Conservation (phyloP, 495 filamentous ascomycete genomes). For the Xylaria scruposa region DNA sequence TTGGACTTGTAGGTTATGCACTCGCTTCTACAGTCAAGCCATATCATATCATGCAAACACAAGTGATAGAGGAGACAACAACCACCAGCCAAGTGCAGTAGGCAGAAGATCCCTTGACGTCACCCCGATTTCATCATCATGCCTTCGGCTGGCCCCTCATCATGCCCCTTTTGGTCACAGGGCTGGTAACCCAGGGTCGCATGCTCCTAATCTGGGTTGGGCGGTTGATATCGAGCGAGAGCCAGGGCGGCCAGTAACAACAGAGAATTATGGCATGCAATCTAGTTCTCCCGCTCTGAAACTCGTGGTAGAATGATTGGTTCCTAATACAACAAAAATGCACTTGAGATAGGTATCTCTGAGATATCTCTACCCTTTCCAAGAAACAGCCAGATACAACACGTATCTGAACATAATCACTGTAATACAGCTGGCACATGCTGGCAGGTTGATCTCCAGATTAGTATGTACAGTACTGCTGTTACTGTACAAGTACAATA, state of each 20-base stretch:
- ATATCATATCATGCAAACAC: no score
- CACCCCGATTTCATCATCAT: constrained; percentile 14
- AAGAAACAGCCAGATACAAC: not conserved
- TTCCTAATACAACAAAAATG: constrained; percentile 1
- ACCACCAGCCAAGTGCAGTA: not conserved
- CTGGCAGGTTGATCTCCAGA: not conserved
- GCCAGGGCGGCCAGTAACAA: constrained; percentile 19
- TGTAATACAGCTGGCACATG: not conserved
- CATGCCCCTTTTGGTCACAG: constrained; percentile 12
- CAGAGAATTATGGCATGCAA: constrained; percentile 8
- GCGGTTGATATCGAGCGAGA: not conserved
- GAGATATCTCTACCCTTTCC: not conserved
- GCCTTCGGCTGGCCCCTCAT: constrained; percentile 10
- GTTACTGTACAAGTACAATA: no score
- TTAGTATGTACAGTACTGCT: not conserved
- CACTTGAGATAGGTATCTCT: not conserved
- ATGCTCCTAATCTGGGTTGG: not conserved
- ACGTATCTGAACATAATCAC: not conserved
- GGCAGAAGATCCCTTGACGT: constrained; percentile 20
- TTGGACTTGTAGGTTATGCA: not conserved
- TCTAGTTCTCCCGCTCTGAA: not conserved
- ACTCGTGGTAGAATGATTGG: constrained; percentile 27
- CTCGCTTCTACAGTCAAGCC: not conserved
- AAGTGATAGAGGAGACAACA: not conserved
- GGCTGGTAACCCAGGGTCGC: constrained; percentile 18